Base-by-base conservation (phyloP, 805 yeast species). In the Lipomyces lipofer region DNA sequence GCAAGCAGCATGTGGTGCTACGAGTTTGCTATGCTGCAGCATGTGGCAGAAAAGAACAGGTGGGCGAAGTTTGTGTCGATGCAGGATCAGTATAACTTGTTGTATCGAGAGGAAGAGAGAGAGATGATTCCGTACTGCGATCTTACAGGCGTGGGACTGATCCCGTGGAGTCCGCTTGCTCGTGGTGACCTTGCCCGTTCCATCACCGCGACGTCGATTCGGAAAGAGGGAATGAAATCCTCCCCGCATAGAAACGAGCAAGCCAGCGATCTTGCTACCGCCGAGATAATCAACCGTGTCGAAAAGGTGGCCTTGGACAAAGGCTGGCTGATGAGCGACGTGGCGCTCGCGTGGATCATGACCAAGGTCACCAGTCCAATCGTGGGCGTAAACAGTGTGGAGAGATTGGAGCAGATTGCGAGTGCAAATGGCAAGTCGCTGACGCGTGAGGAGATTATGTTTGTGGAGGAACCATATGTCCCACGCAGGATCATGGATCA, bases 161-260 rank as follows among this genome's bases (percentile, higher is more conserved):
- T 81, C 48, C 86, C 86, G 6, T 83, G 81, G 80, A 76, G 82
- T 7, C 85, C 86, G 32, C 67, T 73, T 50, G 82, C 82, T 2
- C 67, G 78, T 54, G 86, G 86, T 12, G 27, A 75, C 1, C 69
- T 83, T 43, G 73, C 84, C 0, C 73, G 83, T 58, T 82, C 86
- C 15, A n/a, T 28, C n/a, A 5, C 36, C 2, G 47, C 22, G 29
- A 43, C 29, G 7, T 27, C 51, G 28, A 21, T 22, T 10, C 42
- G 49, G 28, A 45, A 24, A n/a, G 49, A 29, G 39, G 12, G 22
- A 10, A 43, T 27, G 33, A 29, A 35, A 19, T 8, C 19, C 19
- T 8, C 7, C n/a, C 8, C 40, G n/a, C 9, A 2, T 12, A 19
- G 10, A 9, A 22, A 24, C 46, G 47, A 43, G 22, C 22, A 27